Percentiles rank a stretch among this genome's conserved stretches.
Evolutionary conservation across 2,329 filamentous ascomycete genomes (phyloP).

Genomic region (Lachnellula cervina): DNA sequence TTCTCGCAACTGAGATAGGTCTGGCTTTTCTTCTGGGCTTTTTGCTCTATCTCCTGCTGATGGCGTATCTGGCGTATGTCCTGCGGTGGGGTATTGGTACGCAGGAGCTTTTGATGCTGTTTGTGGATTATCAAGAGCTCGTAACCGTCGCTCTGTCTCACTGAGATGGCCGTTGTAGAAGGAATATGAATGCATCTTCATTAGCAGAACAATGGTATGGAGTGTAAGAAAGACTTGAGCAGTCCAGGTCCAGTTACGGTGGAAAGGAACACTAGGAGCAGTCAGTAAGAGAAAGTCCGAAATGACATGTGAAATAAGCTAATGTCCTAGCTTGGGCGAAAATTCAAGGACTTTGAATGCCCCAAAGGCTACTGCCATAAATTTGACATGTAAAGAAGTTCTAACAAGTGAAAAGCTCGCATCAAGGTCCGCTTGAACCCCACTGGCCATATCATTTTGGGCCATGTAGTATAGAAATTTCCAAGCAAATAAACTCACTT

Average conservation of each 20-base stretch:
- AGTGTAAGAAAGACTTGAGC: conserved; percentile 91
- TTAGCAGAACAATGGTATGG: conserved; percentile 84
- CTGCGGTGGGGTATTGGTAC: conserved; percentile 64
- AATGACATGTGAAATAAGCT: background rate
- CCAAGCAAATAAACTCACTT: conserved; percentile 38
- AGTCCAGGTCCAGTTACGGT: conserved; percentile 91
- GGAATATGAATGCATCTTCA: conserved; percentile 99
- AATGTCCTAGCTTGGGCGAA: background rate
- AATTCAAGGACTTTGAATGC: background rate
- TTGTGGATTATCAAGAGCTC: conserved; percentile 72
- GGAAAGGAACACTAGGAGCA: conserved; percentile 63
- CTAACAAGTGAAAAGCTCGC: background rate
- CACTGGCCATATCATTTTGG: background rate
- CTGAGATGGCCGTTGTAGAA: conserved; percentile 97
- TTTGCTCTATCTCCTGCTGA: conserved; percentile 18
- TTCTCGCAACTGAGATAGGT: conserved; percentile 68
- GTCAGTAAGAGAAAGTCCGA: conserved; percentile 18
- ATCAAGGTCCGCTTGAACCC: background rate
- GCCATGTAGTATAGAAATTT: too few species aligned
- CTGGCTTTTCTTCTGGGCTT: conserved; percentile 36
- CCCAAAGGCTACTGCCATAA: background rate
- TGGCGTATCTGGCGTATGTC: conserved; percentile 20
- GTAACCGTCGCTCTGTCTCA: conserved; percentile 76
- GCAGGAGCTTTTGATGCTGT: conserved; percentile 63
- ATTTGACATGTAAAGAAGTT: background rate